Base-by-base conservation (phyloP, 2,329 filamentous ascomycete species). In the Monosporascus ibericus region DNA sequence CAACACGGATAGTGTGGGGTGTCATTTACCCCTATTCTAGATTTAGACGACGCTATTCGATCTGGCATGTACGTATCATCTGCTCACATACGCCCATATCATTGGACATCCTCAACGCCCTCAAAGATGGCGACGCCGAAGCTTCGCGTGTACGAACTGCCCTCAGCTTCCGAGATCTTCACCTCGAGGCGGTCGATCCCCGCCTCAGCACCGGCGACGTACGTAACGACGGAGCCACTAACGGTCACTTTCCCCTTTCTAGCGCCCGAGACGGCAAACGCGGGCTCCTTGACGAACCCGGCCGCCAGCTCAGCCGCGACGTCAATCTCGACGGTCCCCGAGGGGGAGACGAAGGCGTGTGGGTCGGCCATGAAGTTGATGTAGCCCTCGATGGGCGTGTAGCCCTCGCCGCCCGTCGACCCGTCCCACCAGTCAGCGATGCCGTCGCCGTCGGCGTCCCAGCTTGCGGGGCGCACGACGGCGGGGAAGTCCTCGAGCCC, bases 371-470 rank as follows among this genome's bases (percentile, higher is more conserved):
- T 66, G 55, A 67, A 69, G 54, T 68, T 68, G 6, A 69, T 51
- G 46, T 67, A 69, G 2, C 67, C 66, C 48, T 69, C 67, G 5
- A 69, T 58, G 2, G 61, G 48, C 22, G 64, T 67, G 37, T 65
- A 69, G 0, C 66, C 67, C 3, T 56, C 62, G 2, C 66, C 66
- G 5, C 64, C 64, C 2, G 64, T 68, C 2, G 60, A 63, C 1
- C 65, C 65, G 44, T 66, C 66, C 66, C 66, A 69, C 67, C 67
- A 68, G 52, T 68, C 67, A 2, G 66, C 66, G 36, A 70, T 64
- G 17, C 67, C 67, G 47, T 70, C 65, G 6, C 58, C 56, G 46
- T 70, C 55, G 5, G 64, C 62, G 48, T 70, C 67, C 67, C 67
- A 69, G n/a, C 48, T 50, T 4, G 55, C 57, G 2, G 54, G 39